Conservation (phyloP, 768 basidiomycete species). For the Mycena rebaudengoi region DNA sequence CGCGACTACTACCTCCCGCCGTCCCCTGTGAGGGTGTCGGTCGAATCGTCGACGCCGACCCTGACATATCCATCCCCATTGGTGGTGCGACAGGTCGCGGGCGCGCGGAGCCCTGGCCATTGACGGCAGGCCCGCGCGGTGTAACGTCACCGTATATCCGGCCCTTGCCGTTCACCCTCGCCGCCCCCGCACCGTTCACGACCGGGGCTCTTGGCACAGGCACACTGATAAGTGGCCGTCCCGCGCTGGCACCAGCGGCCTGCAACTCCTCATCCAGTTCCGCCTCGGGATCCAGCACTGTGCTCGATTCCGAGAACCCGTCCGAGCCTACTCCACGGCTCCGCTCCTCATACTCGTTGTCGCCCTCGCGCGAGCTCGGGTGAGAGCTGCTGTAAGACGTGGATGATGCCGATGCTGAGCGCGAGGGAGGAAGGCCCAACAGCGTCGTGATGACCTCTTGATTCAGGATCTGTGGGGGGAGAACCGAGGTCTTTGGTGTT, state of each 20-base stretch:
- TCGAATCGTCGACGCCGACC: constrained; percentile 13
- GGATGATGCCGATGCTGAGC: constrained; percentile 51
- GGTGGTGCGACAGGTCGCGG: constrained; percentile 4
- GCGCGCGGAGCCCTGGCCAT: constrained; percentile 1
- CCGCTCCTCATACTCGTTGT: constrained; percentile 59
- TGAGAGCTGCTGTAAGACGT: constrained; percentile 43
- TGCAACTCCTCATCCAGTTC: constrained; percentile 37
- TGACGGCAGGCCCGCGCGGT: constrained; percentile 54
- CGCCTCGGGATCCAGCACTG: constrained; percentile 47
- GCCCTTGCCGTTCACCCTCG: constrained; percentile 27
- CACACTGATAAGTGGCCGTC: constrained; percentile 42
- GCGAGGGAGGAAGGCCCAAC: constrained; percentile 61
- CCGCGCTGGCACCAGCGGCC: constrained; percentile 40
- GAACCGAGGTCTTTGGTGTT: constrained; percentile 23
- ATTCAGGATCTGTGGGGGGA: constrained; percentile 68
- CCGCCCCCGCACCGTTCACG: constrained; percentile 1
- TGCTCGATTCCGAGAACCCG: constrained; percentile 51
- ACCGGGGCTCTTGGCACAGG: constrained; percentile 9
- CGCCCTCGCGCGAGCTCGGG: constrained; percentile 62
- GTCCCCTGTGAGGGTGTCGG: background rate
- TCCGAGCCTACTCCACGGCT: constrained; percentile 38
- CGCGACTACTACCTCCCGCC: constrained; percentile 36
- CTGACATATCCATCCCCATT: constrained; percentile 1
- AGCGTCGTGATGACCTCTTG: constrained; percentile 75
- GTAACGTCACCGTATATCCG: constrained; percentile 66